Base-by-base conservation (phyloP, 2,329 filamentous ascomycete genomes). In the Calonectria pseudoturangicola region DNA sequence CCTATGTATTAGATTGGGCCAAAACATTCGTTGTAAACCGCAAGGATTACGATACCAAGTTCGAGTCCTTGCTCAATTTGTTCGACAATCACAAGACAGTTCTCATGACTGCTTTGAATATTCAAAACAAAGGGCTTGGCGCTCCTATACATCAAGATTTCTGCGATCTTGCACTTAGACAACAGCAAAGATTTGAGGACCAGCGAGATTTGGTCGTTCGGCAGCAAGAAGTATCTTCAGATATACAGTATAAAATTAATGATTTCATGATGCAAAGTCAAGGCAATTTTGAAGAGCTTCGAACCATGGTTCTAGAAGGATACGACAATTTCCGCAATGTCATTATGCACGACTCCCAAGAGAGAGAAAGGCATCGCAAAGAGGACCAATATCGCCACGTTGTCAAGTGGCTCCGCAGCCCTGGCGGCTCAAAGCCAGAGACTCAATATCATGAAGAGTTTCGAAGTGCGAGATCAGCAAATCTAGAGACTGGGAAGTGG, bases 401-500 rank as follows among this genome's bases (percentile, higher is more conserved):
- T 18, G 21, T 58, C 2, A 18, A 16, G 4, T 72, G 73, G 70
- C 58, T 73, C 2, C 41, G 56, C 1, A 72, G 70, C 12, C 66
- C 73, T 2, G 71, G 66, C 4, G 21, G 27, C 13, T 15, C 10
- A 2, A 33, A 66, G 8, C 36, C 54, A 15, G 62, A 70, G 41
- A 36, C 25, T 9, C 30, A 39, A 6, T 66, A 62, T 18, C 73
- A 74, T 9, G 0, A 21, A 15, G 9, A 58, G 9, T 70, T 50
- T 18, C 33, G 9, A 36, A n/a, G 3, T 0, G 43, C 21, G n/a
- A 36, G 27, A 15, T 30, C 13, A 18, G 36, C 54, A 15, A 48
- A 69, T 16, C 50, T 41, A 3, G 60, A 60, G 2, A 72, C 69
- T 1, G 72, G 72, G 9, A 60, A 25, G 13, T 74, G 72, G 72